Conservation (phyloP, 768 basidiomycete species). For the Baorangia bicolor region DNA sequence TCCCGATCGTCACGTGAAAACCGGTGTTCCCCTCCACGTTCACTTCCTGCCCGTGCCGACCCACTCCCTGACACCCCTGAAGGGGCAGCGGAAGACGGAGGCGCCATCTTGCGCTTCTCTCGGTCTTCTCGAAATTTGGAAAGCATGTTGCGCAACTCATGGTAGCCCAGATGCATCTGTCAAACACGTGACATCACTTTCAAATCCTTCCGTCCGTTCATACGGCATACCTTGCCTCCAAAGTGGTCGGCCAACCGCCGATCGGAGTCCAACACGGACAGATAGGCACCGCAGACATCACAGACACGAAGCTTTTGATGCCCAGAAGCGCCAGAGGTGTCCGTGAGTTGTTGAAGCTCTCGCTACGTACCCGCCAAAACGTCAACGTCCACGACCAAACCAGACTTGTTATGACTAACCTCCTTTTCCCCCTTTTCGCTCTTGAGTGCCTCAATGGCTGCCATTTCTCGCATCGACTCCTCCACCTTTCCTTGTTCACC, state of each 20-base stretch:
- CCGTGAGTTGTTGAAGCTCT: slow-evolving; percentile 93
- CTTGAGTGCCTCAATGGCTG: slow-evolving; percentile 96
- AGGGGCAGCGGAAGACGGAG: slow-evolving; percentile 41
- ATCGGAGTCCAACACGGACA: slow-evolving; percentile 97
- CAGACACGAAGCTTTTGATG: slow-evolving; percentile 99
- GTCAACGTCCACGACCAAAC: slow-evolving; percentile 5
- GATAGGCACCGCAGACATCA: slow-evolving; percentile 99
- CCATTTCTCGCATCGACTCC: slow-evolving; percentile 97
- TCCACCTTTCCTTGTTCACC: slow-evolving; percentile 99
- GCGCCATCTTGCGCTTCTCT: slow-evolving; percentile 69
- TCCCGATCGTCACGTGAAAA: slow-evolving; percentile 63
- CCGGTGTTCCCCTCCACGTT: slow-evolving; percentile 53
- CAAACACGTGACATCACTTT: slow-evolving; percentile 31
- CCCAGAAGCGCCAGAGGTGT: slow-evolving; percentile 98
- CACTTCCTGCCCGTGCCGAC: slow-evolving; percentile 41
- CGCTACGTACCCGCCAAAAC: slow-evolving; percentile 47
- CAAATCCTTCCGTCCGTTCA: slow-evolving; percentile 18
- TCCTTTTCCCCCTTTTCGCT: slow-evolving; percentile 95
- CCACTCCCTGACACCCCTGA: slow-evolving; percentile 38
- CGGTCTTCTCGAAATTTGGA: slow-evolving; percentile 88
- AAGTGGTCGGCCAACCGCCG: slow-evolving; percentile 98
- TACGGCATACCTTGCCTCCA: slow-evolving; percentile 86
- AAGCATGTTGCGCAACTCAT: slow-evolving; percentile 95
- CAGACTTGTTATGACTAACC: slow-evolving; percentile 39
- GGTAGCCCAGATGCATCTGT: slow-evolving; percentile 99